phyloP scores from a whole-genome alignment of 495 filamentous ascomycete genomes.

The Diplogelasinospora grovesii region DNA sequence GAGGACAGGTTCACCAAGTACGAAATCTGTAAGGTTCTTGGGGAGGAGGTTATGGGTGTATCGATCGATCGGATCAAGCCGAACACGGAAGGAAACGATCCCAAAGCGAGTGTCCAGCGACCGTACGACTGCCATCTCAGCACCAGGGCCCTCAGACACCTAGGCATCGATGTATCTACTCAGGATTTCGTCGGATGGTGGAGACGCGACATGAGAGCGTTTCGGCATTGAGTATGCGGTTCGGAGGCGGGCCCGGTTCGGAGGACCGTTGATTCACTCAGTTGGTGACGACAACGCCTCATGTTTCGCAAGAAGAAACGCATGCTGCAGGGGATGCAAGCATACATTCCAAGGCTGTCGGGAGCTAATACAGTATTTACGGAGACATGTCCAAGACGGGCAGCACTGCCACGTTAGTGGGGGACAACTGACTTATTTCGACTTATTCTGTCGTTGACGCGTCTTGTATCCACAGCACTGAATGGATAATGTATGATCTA shows the following conservation, averaged over 20 bases:
- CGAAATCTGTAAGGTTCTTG: constrained; percentile 76
- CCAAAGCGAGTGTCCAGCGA: constrained; percentile 64
- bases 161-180: constrained; percentile 71
- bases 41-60: constrained; percentile 74
- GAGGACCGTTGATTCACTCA: not conserved
- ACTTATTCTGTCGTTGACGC: too few species aligned
- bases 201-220: constrained; percentile 48
- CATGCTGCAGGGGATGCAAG: too few species aligned
- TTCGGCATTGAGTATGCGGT: constrained; percentile 29
- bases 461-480: too few species aligned
- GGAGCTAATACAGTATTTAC: too few species aligned
- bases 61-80: constrained; percentile 62
- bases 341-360: too few species aligned
- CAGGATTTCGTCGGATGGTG: constrained; percentile 81
- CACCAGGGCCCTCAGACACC: constrained; percentile 63
- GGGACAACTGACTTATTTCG: too few species aligned
- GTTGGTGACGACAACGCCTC: too few species aligned
- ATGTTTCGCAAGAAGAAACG: too few species aligned
- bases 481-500: too few species aligned
- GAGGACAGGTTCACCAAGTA: constrained; percentile 89
- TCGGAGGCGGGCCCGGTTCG: too few species aligned
- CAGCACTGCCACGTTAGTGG: too few species aligned
- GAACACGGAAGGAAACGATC: constrained; percentile 71
- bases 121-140: constrained; percentile 89
- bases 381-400: too few species aligned